A percentile compares a stretch with the other conserved stretches of the same genome.
Evolutionary conservation across 805 yeast species (phyloP).

Genomic region (Pichia exigua): DNA sequence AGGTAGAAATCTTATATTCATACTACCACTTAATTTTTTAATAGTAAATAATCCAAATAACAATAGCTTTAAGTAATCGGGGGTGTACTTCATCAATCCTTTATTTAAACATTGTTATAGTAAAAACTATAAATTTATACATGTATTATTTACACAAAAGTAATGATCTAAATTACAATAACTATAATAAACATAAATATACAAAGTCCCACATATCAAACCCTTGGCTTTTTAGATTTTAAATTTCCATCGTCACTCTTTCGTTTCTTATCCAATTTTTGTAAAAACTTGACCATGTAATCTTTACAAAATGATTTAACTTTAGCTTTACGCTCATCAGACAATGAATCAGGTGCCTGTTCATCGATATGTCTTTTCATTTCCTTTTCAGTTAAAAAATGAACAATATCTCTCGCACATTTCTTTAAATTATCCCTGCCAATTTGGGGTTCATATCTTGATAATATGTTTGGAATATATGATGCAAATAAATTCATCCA

Average conservation of each 20-base stretch:
- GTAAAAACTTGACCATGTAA: constrained; percentile 61
- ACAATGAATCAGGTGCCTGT: constrained; percentile 47
- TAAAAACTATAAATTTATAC: background rate
- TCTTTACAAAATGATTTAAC: constrained; percentile 52
- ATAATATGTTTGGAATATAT: constrained; percentile 71
- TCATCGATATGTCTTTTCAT: constrained; percentile 34
- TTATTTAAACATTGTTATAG: background rate
- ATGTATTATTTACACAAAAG: background rate
- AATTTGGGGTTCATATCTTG: constrained; percentile 54
- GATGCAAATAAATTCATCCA: constrained; percentile 56
- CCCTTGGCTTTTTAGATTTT: background rate
- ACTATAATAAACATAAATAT: background rate
- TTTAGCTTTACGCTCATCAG: constrained; percentile 59
- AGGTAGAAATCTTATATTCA: too few species aligned
- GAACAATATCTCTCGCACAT: constrained; percentile 74
- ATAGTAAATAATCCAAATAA: too few species aligned
- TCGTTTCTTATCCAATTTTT: constrained; percentile 36
- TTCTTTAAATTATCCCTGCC: constrained; percentile 68
- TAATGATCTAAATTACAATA: background rate
- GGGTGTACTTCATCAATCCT: too few species aligned
- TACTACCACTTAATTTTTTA: too few species aligned
- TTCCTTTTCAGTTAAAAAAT: constrained; percentile 63
- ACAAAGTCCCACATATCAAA: background rate
- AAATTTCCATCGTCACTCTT: constrained; percentile 7
- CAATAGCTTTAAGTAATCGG: too few species aligned